Conservation (phyloP, 192 early-diverging fungal genomes). For the Rhizophagus clarus region DNA sequence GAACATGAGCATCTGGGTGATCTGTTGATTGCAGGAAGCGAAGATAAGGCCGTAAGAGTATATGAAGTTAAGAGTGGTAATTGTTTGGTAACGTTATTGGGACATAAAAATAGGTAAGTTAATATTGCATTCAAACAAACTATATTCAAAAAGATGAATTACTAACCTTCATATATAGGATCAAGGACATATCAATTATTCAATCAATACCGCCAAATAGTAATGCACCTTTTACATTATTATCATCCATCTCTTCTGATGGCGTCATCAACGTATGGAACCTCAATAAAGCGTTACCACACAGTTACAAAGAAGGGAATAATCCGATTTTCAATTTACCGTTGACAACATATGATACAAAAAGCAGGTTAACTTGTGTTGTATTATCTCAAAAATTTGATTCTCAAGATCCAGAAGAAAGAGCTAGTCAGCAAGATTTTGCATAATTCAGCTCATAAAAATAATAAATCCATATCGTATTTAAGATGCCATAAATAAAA, state of each 20-base stretch:
- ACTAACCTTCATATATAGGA: slow-evolving; percentile 46
- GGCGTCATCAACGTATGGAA: slow-evolving; percentile 74
- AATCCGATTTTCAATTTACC: slow-evolving; percentile 31
- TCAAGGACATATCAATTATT: slow-evolving; percentile 45
- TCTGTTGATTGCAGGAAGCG: slow-evolving; percentile 58
- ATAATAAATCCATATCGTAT: not conserved
- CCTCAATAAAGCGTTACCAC: slow-evolving; percentile 43
- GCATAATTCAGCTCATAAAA: not conserved
- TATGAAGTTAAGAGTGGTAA: slow-evolving; percentile 50
- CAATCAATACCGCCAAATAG: slow-evolving; percentile 24
- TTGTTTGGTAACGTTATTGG: slow-evolving; percentile 44
- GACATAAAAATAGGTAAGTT: slow-evolving; percentile 53
- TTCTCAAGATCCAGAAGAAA: not conserved
- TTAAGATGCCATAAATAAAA: too few relatives aligned
- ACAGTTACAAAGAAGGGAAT: slow-evolving; percentile 41
- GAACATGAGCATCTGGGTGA: slow-evolving; percentile 42
- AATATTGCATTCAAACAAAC: slow-evolving; percentile 37
- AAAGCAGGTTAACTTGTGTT: slow-evolving; percentile 59
- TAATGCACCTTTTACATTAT: slow-evolving; percentile 36
- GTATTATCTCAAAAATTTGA: slow-evolving; percentile 6
- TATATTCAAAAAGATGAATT: slow-evolving; percentile 41
- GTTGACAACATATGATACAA: slow-evolving; percentile 59
- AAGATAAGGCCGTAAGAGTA: slow-evolving; percentile 60
- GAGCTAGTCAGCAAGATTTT: not conserved
- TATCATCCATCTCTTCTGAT: slow-evolving; percentile 71